Evolutionary conservation across 495 filamentous ascomycete genomes (phyloP), one percentile per base, ranked within the genome.

Genomic region (Niebla homalea): DNA sequence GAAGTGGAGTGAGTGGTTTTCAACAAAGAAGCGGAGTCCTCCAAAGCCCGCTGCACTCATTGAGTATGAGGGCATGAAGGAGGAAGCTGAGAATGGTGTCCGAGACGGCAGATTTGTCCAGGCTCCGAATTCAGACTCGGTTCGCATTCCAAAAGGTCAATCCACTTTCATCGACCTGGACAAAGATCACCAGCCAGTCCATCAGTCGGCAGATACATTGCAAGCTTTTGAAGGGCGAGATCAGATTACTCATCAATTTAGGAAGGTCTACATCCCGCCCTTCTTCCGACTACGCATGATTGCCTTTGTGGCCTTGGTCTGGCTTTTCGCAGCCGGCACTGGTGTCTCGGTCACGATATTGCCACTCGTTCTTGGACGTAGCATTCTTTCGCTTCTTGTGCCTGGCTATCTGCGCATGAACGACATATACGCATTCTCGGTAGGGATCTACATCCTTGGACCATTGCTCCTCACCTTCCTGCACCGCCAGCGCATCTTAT

Each of bases 381-480:
- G 67, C 48, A 70, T 96, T 47, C 82, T 95, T 59, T 72, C 78
- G 22, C 63, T 70, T 7, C 67, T 84, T 16, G 76, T 92, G 42
- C 83, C 85, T 15, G 61, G 67, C 16, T 70, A 81, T 39, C 71
- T 83, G 36, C 77, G 80, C 18, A 80, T 87, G 61, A 97, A 96
- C 63, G 92, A 99, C 62, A 82, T 99, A 35, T 97, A 99, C 62
- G 90, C 93, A 11, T 94, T 94, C 64, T 92, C 86, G 43, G 78
- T 87, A 36, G 92, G 92, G 18, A 72, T 90, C 49, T 90, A 88
- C 59, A 68, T 86, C 16, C 73, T 92, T 22, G 85, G 85, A 46
- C 75, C 75, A 5, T 58, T 76, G 14, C 66, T 73, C 14, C 89
- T 85, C 61, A 57, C 71, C 23, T 55, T 76, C 10, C 60, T 79